Percentiles rank a stretch among this genome's conserved stretches.
Conservation (phyloP, 2,329 filamentous ascomycete species). For the Zasmidium citrigriseum region DNA sequence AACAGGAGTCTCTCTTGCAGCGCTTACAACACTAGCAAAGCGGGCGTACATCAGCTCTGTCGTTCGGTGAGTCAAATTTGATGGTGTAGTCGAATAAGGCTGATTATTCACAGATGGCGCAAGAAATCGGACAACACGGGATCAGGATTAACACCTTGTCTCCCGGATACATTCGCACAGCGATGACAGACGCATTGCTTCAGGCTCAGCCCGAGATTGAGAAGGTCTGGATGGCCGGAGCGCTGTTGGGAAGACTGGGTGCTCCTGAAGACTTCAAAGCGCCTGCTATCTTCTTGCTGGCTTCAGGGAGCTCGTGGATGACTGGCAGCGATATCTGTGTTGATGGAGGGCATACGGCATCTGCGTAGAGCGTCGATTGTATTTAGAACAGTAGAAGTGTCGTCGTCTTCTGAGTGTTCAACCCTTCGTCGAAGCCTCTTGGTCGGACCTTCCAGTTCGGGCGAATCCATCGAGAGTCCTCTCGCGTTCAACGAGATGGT, state of each 20-base stretch:
- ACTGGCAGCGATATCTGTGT: constrained; percentile 69
- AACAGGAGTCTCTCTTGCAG: constrained; percentile 49
- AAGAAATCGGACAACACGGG: constrained; percentile 50
- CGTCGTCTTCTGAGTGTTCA: too few species aligned
- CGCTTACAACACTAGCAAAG: constrained; percentile 58
- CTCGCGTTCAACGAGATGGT: too few species aligned
- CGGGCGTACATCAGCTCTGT: constrained; percentile 55
- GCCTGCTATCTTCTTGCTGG: constrained; percentile 67
- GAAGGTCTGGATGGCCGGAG: constrained; percentile 56
- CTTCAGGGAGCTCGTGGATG: constrained; percentile 70
- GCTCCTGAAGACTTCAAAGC: constrained; percentile 62
- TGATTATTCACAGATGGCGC: too few species aligned
- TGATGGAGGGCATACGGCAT: constrained; percentile 64
- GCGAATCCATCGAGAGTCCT: too few species aligned
- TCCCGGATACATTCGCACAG: constrained; percentile 39
- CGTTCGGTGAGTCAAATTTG: too few species aligned
- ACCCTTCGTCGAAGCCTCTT: too few species aligned
- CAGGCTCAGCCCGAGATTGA: constrained; percentile 52
- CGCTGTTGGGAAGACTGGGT: constrained; percentile 56
- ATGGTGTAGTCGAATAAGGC: too few species aligned
- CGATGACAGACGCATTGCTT: constrained; percentile 37
- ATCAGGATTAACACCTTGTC: constrained; percentile 37
- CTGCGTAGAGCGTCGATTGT: constrained; percentile 11
- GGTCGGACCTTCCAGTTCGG: too few species aligned
- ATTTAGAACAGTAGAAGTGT: too few species aligned